Base-by-base conservation (phyloP, 2,329 filamentous ascomycete species). In the Domatiomyces globalis region DNA sequence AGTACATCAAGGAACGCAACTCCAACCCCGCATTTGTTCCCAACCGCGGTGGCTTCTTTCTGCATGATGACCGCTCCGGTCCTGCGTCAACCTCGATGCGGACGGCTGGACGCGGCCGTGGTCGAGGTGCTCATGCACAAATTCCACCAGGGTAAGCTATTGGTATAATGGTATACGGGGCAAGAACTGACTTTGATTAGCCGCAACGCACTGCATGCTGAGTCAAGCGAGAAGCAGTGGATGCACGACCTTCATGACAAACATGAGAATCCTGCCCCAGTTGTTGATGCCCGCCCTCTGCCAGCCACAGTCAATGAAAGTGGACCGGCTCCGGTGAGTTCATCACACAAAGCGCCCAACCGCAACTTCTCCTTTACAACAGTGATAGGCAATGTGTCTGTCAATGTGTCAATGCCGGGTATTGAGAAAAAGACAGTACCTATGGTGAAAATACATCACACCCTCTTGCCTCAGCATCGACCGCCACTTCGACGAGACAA, bases 401-500 rank as follows among this genome's bases (percentile, higher is more conserved):
- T 96, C 49, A 80, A 89, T 45, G 84, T 96, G 17, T 85, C 77
- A 57, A 72, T 98, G 48, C 84, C 87, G 1, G 78, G 79, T 19
- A 85, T 94, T 79, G 75, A 77, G 27, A 78, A 87, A 5, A 77
- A 84, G 45, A 70, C 79, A 43, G 87, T 90, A 64, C 74, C 85
- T 27, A 80, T 94, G 57, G 80, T 85, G 46, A 81, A 94, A 58
- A 92, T 87, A 66, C 85, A 92, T 63, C 90, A 98, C 68, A 95
- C 88, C 43, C 88, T 90, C 61, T 78, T 98, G 47, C 92, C 92
- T 18, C 87, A 96, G 64, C 92, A 96, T 67, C 83, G 92, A 19
- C 92, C 92, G 18, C 92, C 92, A 49, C 77, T 98, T 47, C 85
- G 92, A 56, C 83, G 92, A 61, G 92, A 98, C 71, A 98, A 96